These are phyloP conservation scores for Aspergillus caelatus DNA, from an alignment of 2,329 filamentous ascomycete species.

Conservation along the genomic window DNA sequence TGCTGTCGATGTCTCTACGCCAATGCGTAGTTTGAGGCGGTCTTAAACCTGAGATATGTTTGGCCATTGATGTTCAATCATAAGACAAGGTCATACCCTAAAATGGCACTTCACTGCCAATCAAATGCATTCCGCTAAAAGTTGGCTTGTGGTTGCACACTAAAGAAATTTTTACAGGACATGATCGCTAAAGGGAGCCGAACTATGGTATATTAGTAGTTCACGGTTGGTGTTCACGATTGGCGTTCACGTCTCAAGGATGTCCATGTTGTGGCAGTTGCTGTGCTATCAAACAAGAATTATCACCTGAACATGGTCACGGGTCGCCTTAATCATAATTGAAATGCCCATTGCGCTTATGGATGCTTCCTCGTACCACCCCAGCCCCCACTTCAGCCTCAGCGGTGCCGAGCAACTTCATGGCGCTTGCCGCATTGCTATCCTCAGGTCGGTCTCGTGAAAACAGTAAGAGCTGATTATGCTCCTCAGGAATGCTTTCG, in stretches of 20 bases:
- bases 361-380: neutral
- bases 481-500: neutral
- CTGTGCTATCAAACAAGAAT: neutral
- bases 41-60: neutral
- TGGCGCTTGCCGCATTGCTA: neutral
- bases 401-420: neutral
- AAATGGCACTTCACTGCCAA: neutral
- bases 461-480: neutral
- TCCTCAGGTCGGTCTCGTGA: neutral
- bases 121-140: neutral
- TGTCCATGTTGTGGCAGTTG: neutral
- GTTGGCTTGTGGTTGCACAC: neutral
- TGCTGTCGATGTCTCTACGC: neutral
- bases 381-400: neutral
- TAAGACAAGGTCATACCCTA: neutral
- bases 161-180: neutral
- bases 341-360: neutral
- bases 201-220: too few species aligned
- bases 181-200: neutral
- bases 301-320: neutral
- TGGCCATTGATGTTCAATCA: neutral
- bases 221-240: neutral
- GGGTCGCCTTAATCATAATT: neutral
- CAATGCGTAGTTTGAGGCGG: neutral
- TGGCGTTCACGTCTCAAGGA: neutral